Base-by-base conservation (phyloP, 1,284 basidiomycete genomes). In the Peniophora sp. region DNA sequence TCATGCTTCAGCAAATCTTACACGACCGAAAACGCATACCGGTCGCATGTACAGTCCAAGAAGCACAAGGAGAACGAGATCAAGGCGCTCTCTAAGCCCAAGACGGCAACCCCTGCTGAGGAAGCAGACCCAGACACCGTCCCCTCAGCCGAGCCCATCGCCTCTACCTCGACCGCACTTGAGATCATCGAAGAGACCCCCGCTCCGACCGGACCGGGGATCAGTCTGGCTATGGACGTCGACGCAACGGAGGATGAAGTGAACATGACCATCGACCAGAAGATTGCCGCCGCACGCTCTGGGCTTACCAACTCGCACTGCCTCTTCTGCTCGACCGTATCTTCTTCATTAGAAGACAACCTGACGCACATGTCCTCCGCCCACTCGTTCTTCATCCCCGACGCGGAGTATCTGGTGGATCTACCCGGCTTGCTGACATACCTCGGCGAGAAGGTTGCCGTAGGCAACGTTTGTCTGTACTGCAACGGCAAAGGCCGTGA, bases 301-400 rank as follows among this genome's bases (percentile, higher is more conserved):
- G 78, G 78, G 3, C 71, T 91, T 27, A 77, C 81, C 3, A 67
- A 80, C 9, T 69, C 73, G 14, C 73, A 86, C 48, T 97, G 94
- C 64, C 85, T 99, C 48, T 99, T 99, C 75, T 99, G 97, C 70
- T 55, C 79, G 12, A 60, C 71, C 41, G 59, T 70, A 12, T 76
- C 79, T 10, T 35, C 72, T 0, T 72, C 81, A 1, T 67, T 94
- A 32, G 74, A 83, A 5, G 76, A 75, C 6, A 93, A 88, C 58
- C 74, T 97, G 18, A 70, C 75, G 0, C 97, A 99, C 74, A 99
- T 99, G 97, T 81, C 85, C 32, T 66, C 69, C 42, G 68, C 68
- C 0, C 97, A 99, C 68, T 93, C 93, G 23, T 99, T 99, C 78
- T 98, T 97, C 75, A 77, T 99, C 53, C 97, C 97, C 43, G 96